Base-by-base conservation (phyloP, 2,329 filamentous ascomycete genomes). In the Xylariaceae sp. region DNA sequence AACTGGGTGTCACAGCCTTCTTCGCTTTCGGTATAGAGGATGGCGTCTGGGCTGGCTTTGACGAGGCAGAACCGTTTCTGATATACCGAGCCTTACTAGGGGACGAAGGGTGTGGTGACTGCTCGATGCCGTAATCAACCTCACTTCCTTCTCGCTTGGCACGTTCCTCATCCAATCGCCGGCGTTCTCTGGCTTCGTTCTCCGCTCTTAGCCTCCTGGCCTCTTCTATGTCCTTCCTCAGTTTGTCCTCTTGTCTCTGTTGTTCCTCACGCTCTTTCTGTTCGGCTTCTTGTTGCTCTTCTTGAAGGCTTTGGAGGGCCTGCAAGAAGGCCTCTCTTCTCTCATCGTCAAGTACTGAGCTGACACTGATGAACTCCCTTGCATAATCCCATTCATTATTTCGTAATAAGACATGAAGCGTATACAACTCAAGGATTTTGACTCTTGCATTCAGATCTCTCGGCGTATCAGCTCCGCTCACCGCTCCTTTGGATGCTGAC, bases 311-410 rank as follows among this genome's bases (percentile, higher is more conserved):
- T 68, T 95, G 85, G 13, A 97, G 78, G 4, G 92, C 93, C 64
- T 93, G 88, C 13, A 96, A 75, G 70, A 97, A 97, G 0, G 90
- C 87, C 64, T 97, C 91, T 58, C 91, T 86, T 37, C 91, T 84
- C 75, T 97, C 94, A 46, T 97, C 93, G 70, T 97, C 93, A 1
- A 99, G 81, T 21, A 96, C 85, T 40, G 93, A 86, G 70, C 87
- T 94, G 67, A 91, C 84, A 65, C 81, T 85, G 67, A 97, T 95
- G 71, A 97, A 97, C 64, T 96, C 90, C 55, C 85, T 84, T 3
- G 94, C 91, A 65, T 97, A 97, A 53, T 96, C 91, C 94, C 94
- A 99, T 74, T 97, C 92, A 50, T 91, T 86, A 64, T 97, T 97
- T 47, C 91, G 83, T 4, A 93, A 86, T n/a, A 99, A 83, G 6